phyloP scores from a whole-genome alignment of 1,139 yeast species.

The Protomyces macrosporus region DNA sequence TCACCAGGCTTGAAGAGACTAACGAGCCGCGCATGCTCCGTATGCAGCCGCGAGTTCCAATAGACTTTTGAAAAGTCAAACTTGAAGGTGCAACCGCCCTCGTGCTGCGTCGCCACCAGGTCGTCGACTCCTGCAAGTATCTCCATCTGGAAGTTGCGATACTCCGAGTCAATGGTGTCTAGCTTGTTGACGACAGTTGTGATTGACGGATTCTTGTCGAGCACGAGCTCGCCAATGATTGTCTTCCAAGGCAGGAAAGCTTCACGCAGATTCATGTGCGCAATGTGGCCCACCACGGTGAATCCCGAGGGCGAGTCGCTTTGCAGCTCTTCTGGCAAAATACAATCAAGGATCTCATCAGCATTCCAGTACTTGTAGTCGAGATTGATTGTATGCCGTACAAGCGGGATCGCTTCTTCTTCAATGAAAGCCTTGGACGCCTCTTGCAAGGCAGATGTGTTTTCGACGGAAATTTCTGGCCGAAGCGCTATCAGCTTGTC shows the following conservation, averaged over 20 bases:
- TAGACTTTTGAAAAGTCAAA: constrained; percentile 92
- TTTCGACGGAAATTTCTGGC: constrained; percentile 20
- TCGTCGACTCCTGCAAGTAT: constrained; percentile 73
- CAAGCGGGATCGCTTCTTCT: constrained; percentile 36
- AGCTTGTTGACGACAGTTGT: constrained; percentile 92
- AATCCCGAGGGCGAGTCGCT: constrained; percentile 85
- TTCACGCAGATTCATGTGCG: constrained; percentile 79
- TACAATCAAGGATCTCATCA: constrained; percentile 18
- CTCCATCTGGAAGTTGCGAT: constrained; percentile 90
- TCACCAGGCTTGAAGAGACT: constrained; percentile 55
- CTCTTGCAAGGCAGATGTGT: constrained; percentile 23
- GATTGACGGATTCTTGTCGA: constrained; percentile 77
- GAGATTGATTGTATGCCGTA: constrained; percentile 54
- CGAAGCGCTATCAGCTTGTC: constrained; percentile 13
- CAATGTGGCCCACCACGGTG: constrained; percentile 92
- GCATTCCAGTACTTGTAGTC: constrained; percentile 73
- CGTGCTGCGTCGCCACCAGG: constrained; percentile 77
- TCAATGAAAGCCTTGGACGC: constrained; percentile 21
- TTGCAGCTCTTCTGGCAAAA: constrained; percentile 56
- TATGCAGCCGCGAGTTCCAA: constrained; percentile 93
- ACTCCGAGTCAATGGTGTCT: constrained; percentile 78
- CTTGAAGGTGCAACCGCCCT: constrained; percentile 75
- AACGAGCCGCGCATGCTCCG: constrained; percentile 85
- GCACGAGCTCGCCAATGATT: constrained; percentile 80
- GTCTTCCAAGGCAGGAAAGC: constrained; percentile 78